Evolutionary conservation across 257 asterid species (phyloP).

Genomic region (Solanum pinnatisectum): DNA sequence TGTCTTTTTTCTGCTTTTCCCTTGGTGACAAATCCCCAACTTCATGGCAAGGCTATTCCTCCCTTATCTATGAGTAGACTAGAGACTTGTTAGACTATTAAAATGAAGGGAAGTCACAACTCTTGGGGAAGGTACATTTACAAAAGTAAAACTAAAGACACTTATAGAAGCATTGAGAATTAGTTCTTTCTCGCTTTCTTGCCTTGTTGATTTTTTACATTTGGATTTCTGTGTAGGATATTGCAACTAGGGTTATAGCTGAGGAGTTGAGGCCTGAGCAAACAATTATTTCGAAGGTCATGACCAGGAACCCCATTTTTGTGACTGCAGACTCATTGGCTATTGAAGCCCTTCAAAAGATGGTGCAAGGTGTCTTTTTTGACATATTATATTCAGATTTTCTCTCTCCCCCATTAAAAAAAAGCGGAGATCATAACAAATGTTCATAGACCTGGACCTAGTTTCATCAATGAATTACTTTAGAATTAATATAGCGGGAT

Average conservation of each 20-base stretch:
- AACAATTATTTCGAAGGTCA: conserved; percentile 72
- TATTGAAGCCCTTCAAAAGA: conserved; percentile 95
- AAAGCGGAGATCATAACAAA: neutral
- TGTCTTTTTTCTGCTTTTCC: neutral
- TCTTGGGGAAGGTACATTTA: neutral
- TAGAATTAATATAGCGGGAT: neutral
- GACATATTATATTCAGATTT: neutral
- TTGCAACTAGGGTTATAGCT: conserved; percentile 88
- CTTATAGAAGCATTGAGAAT: neutral
- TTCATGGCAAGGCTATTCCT: neutral
- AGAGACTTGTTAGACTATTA: neutral
- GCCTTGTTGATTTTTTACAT: neutral
- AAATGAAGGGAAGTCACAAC: neutral
- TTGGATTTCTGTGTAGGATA: conserved; percentile 42
- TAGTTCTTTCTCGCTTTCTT: neutral
- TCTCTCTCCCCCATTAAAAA: neutral
- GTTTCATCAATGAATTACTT: neutral
- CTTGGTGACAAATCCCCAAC: neutral
- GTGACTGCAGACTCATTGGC: conserved; percentile 84
- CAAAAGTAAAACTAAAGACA: neutral
- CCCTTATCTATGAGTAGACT: neutral
- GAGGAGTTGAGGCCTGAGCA: conserved; percentile 90
- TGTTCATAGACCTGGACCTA: neutral
- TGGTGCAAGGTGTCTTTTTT: conserved; percentile 77
- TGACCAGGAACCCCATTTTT: conserved; percentile 92